Evolutionary conservation across 169 alveolate genomes (phyloP), one percentile per base, ranked within the genome.

Genomic region (Eimeria necatrix): DNA sequence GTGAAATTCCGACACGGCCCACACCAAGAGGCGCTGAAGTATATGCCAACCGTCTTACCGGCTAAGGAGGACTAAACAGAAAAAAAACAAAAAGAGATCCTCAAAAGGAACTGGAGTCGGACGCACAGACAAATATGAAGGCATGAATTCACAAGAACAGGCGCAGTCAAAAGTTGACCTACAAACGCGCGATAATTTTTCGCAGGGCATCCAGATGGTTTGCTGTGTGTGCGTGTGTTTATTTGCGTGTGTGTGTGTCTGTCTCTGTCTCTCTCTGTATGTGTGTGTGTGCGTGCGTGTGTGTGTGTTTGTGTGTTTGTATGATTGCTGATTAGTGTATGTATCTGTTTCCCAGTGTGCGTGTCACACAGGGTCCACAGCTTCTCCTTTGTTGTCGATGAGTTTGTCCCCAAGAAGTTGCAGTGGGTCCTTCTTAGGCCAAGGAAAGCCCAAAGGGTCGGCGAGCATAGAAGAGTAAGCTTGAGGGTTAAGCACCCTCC

Each of bases 1-100:
- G 98, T 97, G 96, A 97, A 98, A 49, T 64, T 94, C 86, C 98
- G 92, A 95, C 98, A 97, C 3, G 99, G 99, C 22, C 98, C 98
- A 71, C 98, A 97, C 97, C 98, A 96, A 86, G 97, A 97, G 85
- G 98, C 98, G 46, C 97, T 81, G 94, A 98, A 97, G 95, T 97
- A 97, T 51, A 98, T 41, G 16, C 97, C 97, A 51, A 97, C 84
- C 46, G 74, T 91, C 60, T 92, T 60, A 86, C 95, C 84, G 41
- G 10, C 24, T 3, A 93, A 74, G 0, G 22, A 60, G n/a, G 18
- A 91, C 95, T 92, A 61, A 46, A 49, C 10, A 56, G 12, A 8
- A 56, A 46, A 4, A 24, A 18, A 32, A n/a, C 76, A 83, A 59
- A 71, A 7, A 22, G 18, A 71, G 51, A 71, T 5, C 6, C 2